phyloP scores from a whole-genome alignment of 78 protist species.

The Mantamonas sphyraenae region DNA sequence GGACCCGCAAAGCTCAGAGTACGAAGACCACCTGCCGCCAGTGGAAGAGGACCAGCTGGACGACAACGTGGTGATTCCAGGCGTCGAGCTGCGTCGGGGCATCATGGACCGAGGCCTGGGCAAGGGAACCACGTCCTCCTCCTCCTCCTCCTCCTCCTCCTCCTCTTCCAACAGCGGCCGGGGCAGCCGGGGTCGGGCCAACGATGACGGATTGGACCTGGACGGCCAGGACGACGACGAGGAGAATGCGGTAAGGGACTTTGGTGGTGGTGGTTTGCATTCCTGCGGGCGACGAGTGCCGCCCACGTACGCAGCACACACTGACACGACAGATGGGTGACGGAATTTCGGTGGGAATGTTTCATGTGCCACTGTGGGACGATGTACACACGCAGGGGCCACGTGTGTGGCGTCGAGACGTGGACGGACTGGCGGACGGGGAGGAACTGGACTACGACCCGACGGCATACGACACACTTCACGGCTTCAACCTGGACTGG shows the following conservation, averaged over 20 bases:
- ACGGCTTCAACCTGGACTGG: constrained; percentile 70
- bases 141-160: neutral
- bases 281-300: neutral
- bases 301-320: neutral
- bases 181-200: too few relatives aligned
- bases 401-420: too few relatives aligned
- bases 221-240: too few relatives aligned
- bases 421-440: constrained; percentile 36
- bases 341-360: neutral
- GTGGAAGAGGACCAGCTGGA: neutral
- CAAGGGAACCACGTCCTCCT: neutral
- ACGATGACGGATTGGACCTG: too few relatives aligned
- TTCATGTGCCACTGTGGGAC: neutral
- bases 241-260: neutral
- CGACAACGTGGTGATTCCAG: neutral
- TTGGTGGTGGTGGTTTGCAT: neutral
- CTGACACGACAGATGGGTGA: too few relatives aligned
- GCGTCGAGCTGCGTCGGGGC: neutral
- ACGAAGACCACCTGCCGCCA: neutral
- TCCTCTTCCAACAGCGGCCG: neutral
- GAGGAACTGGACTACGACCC: constrained; percentile 53
- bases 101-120: neutral
- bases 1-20: neutral
- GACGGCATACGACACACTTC: constrained; percentile 80
- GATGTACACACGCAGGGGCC: neutral